Evolutionary conservation across 2,329 filamentous ascomycete species (phyloP).

Genomic region (Shiraia bambusicola): DNA sequence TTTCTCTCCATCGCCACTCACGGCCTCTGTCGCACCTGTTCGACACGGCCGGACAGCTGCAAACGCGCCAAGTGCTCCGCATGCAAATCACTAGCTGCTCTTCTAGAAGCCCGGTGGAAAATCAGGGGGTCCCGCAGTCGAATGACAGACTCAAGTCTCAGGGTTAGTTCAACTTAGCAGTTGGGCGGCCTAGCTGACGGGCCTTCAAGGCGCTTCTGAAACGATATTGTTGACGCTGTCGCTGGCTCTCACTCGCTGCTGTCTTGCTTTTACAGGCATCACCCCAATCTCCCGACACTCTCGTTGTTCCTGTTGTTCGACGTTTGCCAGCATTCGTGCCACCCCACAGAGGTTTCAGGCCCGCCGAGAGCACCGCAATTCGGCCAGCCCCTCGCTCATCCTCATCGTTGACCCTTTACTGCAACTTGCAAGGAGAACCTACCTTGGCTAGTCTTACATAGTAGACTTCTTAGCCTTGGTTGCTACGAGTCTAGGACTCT

Average conservation of each 20-base stretch:
- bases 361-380: constrained; percentile 13
- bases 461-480: no score
- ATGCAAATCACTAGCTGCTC: constrained; percentile 30
- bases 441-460: no score
- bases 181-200: constrained; percentile 19
- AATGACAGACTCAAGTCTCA: constrained; percentile 13
- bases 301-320: constrained; percentile 14
- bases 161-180: no score
- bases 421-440: no score
- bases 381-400: constrained; percentile 11
- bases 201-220: constrained; percentile 25
- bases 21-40: constrained; percentile 25
- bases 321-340: constrained; percentile 13
- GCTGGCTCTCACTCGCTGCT: constrained; percentile 5
- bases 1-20: constrained; percentile 1
- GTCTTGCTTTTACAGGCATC: constrained; percentile 14
- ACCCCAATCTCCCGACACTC: constrained; percentile 3
- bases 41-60: constrained; percentile 23
- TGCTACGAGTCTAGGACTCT: no score
- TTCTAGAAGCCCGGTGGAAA: constrained; percentile 44
- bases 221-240: constrained; percentile 20
- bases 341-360: constrained; percentile 12
- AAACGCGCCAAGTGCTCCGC: constrained; percentile 29
- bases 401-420: no score
- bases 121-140: constrained; percentile 27